Base-by-base conservation (phyloP, 306 rosid genomes). In the Ziziphus jujuba region DNA sequence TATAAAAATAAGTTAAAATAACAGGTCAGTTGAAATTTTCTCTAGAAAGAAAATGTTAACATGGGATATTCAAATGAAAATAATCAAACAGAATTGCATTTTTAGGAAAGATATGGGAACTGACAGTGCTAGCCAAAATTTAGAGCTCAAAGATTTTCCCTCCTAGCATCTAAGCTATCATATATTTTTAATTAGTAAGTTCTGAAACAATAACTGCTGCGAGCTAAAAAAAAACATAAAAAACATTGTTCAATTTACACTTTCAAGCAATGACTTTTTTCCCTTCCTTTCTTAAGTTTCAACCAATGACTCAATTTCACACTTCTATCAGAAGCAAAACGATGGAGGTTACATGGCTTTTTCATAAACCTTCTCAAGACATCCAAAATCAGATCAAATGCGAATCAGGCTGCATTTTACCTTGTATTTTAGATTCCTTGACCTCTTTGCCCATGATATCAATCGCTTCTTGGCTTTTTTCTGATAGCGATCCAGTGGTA, bases 381-480 rank as follows among this genome's bases (percentile, higher is more conserved):
- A 71, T 61, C 65, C 73, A 40, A 63, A 63, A 43, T 49, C 67
- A 49, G 36, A 50, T 51, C 65, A 21, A 21, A 45, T 55, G 36
- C 63, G 51, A 71, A 66, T 60, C 15, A 38, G 54, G 70, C 67
- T 56, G 58, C 69, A 61, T 44, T 77, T 49, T 77, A 72, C 74
- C 82, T 72, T 56, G 75, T 53, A 34, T 47, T 68, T 67, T 62
- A 67, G 78, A 77, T 38, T 61, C 71, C 67, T 72, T 40, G 71
- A 72, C 22, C 66, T 60, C 56, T 61, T 63, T 50, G 45, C 61
- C 70, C 72, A 8, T 13, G 20, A 73, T 56, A 73, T 54, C 72
- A 68, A 73, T 79, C 57, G 75, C 68, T 72, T 74, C 57, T 69
- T 78, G 75, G 75, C 60, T 45, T 43, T 21, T 59, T 75, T 64